A percentile compares a stretch with the other conserved stretches of the same genome.
Conservation (phyloP, 176 grass and related monocot genomes). For the Guadua angustifolia region DNA sequence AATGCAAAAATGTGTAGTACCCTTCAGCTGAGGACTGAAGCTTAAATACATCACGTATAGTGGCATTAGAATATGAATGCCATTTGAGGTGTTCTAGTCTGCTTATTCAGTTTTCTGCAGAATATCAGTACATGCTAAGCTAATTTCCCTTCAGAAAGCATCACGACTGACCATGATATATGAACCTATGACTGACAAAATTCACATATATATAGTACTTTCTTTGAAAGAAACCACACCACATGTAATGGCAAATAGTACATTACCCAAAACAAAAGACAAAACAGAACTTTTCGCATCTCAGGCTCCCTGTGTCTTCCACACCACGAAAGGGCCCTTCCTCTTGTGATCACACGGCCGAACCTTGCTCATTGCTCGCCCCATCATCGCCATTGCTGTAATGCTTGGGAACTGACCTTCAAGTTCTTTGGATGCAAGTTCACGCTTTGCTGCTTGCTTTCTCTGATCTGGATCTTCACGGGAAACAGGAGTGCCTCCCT, state of each 20-base stretch:
- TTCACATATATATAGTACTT: not conserved
- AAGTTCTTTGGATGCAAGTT: conserved; percentile 19
- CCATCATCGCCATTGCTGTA: conserved; percentile 88
- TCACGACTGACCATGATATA: not conserved
- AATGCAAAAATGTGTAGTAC: not conserved
- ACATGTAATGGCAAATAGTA: not conserved
- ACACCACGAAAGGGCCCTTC: conserved; percentile 66
- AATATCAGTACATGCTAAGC: not conserved
- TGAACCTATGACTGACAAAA: not conserved
- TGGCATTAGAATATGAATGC: not conserved
- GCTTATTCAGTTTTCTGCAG: not conserved
- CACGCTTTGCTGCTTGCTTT: conserved; percentile 17
- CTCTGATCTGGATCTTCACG: conserved; percentile 13
- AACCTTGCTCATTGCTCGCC: conserved; percentile 66
- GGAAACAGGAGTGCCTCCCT: not conserved
- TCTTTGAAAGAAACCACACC: not conserved
- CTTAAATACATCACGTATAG: not conserved
- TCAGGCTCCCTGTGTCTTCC: conserved; percentile 51
- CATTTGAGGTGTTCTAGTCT: not conserved
- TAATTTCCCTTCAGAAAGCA: conserved; percentile 10
- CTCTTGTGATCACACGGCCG: conserved; percentile 57
- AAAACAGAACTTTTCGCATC: not conserved
- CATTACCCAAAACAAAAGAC: not conserved
- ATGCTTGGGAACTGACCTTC: conserved; percentile 74
- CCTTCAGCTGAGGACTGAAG: not conserved